Evolutionary conservation across 1,284 basidiomycete species (phyloP), one percentile per base, ranked within the genome.

Genomic region (Leccinum colubrinum): DNA sequence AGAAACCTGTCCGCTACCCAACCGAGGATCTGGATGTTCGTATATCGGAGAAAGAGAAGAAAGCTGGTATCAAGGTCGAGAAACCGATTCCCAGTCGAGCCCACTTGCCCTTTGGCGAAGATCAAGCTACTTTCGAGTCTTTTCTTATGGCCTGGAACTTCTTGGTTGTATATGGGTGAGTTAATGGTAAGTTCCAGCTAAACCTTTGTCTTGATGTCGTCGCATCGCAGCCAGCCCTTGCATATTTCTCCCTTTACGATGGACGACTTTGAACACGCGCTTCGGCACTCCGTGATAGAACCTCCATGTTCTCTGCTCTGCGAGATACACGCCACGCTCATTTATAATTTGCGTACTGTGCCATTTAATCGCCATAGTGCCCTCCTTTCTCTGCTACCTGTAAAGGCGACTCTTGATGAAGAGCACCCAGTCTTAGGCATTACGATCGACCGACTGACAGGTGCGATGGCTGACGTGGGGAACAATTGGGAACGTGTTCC

Each of bases 141-240:
- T 94, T 98, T 75, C 77, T 98, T 53, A 88, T 91, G 83, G 80
- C 86, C 17, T 99, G 95, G 94, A 95, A 93, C 74, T 97, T 97
- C 75, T 78, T 98, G 66, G 89, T 93, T 62, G 89, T 95, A 59
- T 94, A 95, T 76, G 94, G 95, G 93, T 95, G 73, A 69, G 88
- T 77, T 33, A 25, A 62, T 39, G 55, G 56, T 27, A 41, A 30
- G 53, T 14, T 48, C 55, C 12, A 46, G 59, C 15, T 52, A 54
- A 59, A 25, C 6, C 25, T 25, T 35, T 15, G 52, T 15, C 39
- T 39, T 62, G 62, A 64, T 56, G 55, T 12, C 39, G 55, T 12
- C 37, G 17, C 55, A 56, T 54, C 48, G 15, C 70, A 95, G 94
- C 7, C 89, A 92, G 82, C 89, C 95, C 2, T 81, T 99, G 14